These are phyloP conservation scores for Pseudoneurospora amorphoporcata DNA, from an alignment of 495 filamentous ascomycete genomes.

Conservation along the genomic window DNA sequence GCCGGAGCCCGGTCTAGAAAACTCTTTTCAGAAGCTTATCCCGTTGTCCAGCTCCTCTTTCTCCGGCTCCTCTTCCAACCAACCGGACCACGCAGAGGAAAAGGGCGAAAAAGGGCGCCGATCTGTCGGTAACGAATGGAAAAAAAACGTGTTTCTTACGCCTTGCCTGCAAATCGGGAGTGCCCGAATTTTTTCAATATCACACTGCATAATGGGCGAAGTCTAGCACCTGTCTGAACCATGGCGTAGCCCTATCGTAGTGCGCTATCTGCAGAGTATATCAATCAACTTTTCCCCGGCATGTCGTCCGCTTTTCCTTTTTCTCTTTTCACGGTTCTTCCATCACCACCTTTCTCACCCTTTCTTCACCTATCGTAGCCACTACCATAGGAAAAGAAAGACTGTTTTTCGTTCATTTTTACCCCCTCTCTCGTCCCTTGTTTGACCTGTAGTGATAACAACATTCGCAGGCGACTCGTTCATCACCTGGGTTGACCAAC, in stretches of 20 bases:
- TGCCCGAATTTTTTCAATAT: background rate
- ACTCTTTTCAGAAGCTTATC: background rate
- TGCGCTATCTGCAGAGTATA: background rate
- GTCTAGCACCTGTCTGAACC: background rate
- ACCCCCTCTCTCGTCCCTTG: background rate
- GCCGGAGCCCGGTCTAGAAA: background rate
- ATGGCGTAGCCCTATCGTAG: background rate
- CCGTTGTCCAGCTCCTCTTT: background rate
- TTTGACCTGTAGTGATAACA: background rate
- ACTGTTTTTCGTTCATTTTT: background rate
- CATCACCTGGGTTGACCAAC: background rate
- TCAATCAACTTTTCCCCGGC: background rate
- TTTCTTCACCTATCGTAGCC: background rate
- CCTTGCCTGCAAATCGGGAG: background rate
- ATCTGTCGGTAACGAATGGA: background rate
- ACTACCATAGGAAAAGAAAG: background rate
- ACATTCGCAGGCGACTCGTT: background rate
- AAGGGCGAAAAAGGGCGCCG: background rate
- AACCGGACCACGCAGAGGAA: background rate
- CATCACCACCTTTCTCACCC: background rate
- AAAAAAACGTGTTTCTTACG: background rate
- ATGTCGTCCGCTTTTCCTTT: background rate
- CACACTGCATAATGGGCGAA: background rate
- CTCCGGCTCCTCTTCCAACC: background rate
- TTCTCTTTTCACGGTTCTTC: background rate